Evolutionary conservation across 2,329 filamentous ascomycete genomes (phyloP).

Genomic region (Neocatenulostroma microsporum): DNA sequence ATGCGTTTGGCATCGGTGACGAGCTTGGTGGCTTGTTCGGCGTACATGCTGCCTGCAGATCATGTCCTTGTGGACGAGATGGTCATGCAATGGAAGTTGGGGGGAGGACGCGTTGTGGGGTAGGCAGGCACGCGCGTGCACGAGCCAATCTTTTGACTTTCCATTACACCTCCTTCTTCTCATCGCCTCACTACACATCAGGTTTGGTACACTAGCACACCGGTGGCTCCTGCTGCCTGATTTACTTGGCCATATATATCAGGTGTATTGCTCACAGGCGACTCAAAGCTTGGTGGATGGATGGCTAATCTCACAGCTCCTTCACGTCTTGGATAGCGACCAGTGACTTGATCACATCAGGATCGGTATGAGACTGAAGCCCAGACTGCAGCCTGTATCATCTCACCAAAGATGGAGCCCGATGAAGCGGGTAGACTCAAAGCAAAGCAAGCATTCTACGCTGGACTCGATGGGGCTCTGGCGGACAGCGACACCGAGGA

Average conservation of each 20-base stretch:
- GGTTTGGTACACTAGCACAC: neutral
- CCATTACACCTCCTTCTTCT: neutral
- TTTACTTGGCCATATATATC: neutral
- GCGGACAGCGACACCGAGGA: conserved; percentile 14
- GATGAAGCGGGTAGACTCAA: too few relatives aligned
- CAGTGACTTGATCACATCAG: too few relatives aligned
- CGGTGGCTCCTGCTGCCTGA: neutral
- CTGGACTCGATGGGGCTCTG: conserved; percentile 3
- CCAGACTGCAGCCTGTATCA: too few relatives aligned
- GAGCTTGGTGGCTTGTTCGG: conserved; percentile 81
- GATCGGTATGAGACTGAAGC: too few relatives aligned
- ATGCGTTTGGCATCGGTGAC: conserved; percentile 95
- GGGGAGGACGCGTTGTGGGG: conserved; percentile 3
- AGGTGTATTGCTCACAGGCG: conserved; percentile 3
- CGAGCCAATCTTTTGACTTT: neutral
- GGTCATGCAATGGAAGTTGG: too few relatives aligned
- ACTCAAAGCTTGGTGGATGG: neutral
- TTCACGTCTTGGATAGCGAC: too few relatives aligned
- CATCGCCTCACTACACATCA: neutral
- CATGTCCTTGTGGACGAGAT: too few relatives aligned
- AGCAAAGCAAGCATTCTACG: conserved; percentile 12
- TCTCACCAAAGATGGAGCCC: neutral
- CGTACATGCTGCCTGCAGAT: conserved; percentile 61
- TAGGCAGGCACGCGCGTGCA: neutral
- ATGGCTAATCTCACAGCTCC: too few relatives aligned